Evolutionary conservation across 208 protist genomes (phyloP).

Genomic region (Endotrypanum monterogeii): DNA sequence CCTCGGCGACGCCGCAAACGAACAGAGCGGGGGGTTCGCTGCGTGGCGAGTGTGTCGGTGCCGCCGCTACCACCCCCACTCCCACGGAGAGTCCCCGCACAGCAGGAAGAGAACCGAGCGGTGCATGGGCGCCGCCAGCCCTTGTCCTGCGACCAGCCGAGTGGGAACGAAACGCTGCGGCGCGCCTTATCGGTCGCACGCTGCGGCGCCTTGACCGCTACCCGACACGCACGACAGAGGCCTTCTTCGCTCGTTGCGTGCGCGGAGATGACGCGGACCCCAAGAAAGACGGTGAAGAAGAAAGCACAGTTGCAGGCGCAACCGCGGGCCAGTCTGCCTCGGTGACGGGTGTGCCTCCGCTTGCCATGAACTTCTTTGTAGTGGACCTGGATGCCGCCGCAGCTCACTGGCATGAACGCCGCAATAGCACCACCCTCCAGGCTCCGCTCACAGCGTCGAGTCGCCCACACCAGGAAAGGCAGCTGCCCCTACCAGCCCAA

Average conservation of each 20-base stretch:
- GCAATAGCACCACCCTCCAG: not conserved
- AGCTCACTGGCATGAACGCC: slow-evolving; percentile 6
- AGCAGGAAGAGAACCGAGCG: not conserved
- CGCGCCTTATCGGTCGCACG: slow-evolving; percentile 60
- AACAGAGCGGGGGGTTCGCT: not conserved
- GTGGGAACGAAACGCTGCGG: slow-evolving; percentile 19
- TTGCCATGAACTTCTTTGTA: slow-evolving; percentile 34
- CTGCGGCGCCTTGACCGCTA: slow-evolving; percentile 56
- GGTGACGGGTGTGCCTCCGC: slow-evolving; percentile 29
- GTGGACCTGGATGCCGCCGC: slow-evolving; percentile 37
- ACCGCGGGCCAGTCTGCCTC: not conserved
- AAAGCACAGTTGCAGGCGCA: not conserved
- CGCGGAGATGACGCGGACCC: slow-evolving; percentile 8
- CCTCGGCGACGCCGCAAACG: not conserved
- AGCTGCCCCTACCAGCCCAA: not conserved
- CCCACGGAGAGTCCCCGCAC: not conserved
- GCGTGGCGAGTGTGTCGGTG: not conserved
- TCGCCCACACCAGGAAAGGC: not conserved
- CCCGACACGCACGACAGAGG: slow-evolving; percentile 54
- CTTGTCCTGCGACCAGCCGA: not conserved
- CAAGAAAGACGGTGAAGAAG: not conserved
- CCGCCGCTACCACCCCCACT: not conserved
- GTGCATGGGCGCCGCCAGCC: not conserved
- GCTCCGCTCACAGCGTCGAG: not conserved
- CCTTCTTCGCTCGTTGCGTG: slow-evolving; percentile 47